Evolutionary conservation across 2,329 filamentous ascomycete genomes (phyloP).

Genomic region (Alternaria rosae): DNA sequence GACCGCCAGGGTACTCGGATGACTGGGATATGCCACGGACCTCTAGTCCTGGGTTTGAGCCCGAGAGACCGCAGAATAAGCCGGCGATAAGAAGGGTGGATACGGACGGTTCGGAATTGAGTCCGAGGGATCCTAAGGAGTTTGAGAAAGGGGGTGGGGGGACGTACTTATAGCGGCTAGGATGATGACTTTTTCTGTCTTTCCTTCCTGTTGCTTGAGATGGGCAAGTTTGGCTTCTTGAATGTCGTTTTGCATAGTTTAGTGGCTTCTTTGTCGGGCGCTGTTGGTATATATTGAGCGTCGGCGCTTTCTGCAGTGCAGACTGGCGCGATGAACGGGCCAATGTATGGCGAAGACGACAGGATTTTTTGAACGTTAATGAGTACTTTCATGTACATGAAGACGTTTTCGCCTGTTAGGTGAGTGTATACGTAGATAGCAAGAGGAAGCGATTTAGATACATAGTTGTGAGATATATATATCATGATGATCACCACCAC

Average conservation of each 20-base stretch:
- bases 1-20: constrained; percentile 24
- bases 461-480: background rate
- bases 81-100: constrained; percentile 15
- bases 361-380: background rate
- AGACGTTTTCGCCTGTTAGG: too few relatives aligned
- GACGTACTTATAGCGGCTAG: background rate
- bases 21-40: constrained; percentile 22
- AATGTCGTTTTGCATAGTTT: constrained; percentile 7
- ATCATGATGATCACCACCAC: background rate
- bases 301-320: background rate
- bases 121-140: constrained; percentile 11
- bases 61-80: background rate
- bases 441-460: background rate
- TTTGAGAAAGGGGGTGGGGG: constrained; percentile 5
- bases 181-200: background rate
- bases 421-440: background rate
- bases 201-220: background rate
- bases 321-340: background rate
- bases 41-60: constrained; percentile 18
- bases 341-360: background rate
- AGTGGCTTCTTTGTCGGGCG: background rate
- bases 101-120: constrained; percentile 10
- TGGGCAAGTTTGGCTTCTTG: constrained; percentile 1
- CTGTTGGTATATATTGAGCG: background rate
- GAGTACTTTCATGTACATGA: background rate